Evolutionary conservation across 345 rosid genomes (phyloP).

Genomic region (Salix dunnii): DNA sequence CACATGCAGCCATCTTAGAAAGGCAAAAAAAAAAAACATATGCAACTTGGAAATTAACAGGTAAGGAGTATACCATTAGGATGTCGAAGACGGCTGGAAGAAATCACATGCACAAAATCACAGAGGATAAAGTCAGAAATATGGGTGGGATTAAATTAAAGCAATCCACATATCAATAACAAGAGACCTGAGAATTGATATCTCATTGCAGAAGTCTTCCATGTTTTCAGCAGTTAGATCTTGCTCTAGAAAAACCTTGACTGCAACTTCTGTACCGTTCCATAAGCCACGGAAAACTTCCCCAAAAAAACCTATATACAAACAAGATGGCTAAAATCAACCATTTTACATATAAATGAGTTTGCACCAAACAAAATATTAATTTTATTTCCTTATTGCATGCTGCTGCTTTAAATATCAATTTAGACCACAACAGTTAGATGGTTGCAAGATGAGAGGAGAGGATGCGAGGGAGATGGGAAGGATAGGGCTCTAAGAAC

Average conservation of each 20-base stretch:
- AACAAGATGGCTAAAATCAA: not conserved
- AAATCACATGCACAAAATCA: constrained; percentile 27
- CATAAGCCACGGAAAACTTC: constrained; percentile 96
- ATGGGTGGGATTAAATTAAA: constrained; percentile 17
- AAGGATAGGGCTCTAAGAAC: not conserved
- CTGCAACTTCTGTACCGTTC: constrained; percentile 98
- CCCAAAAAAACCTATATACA: constrained; percentile 72
- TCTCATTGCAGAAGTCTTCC: constrained; percentile 98
- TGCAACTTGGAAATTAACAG: not conserved
- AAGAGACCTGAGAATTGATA: constrained; percentile 84
- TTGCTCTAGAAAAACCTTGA: constrained; percentile 93
- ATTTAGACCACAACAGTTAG: not conserved
- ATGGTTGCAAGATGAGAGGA: not conserved
- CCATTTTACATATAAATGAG: not conserved
- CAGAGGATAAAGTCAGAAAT: constrained; percentile 33
- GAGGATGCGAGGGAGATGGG: not conserved
- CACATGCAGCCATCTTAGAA: not conserved
- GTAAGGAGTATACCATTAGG: constrained; percentile 71
- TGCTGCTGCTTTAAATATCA: not conserved
- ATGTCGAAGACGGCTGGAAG: constrained; percentile 88
- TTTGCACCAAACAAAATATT: not conserved
- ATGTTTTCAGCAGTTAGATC: constrained; percentile 94
- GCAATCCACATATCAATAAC: constrained; percentile 19
- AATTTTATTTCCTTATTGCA: not conserved
- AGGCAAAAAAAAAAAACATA: not conserved